phyloP scores from a whole-genome alignment of 306 rosid genomes.

The Gillenia trifoliata region DNA sequence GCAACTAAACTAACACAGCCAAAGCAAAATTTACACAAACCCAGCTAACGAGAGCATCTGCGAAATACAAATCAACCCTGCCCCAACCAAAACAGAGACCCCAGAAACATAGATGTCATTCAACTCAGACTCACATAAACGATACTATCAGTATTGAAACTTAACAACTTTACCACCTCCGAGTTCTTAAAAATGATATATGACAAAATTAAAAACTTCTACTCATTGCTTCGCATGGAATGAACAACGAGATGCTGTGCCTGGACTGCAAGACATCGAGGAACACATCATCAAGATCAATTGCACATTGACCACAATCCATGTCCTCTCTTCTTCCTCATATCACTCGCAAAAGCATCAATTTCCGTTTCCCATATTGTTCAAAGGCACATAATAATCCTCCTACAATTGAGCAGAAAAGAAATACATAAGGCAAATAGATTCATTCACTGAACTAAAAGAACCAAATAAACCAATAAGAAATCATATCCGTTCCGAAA shows the following conservation, averaged over 20 bases:
- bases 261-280: slow-evolving; percentile 18
- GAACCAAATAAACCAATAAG: background rate
- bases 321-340: slow-evolving; percentile 6
- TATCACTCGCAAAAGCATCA: background rate
- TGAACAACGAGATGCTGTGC: slow-evolving; percentile 42
- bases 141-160: slow-evolving; percentile 25
- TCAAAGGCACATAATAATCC: slow-evolving; percentile 17
- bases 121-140: slow-evolving; percentile 24
- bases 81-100: slow-evolving; percentile 26
- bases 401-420: slow-evolving; percentile 11
- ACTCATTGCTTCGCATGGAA: slow-evolving; percentile 34
- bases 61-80: slow-evolving; percentile 16
- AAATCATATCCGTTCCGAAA: background rate
- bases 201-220: slow-evolving; percentile 20
- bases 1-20: slow-evolving; percentile 24
- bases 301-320: background rate
- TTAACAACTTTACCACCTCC: slow-evolving; percentile 25
- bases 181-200: slow-evolving; percentile 19
- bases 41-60: slow-evolving; percentile 18
- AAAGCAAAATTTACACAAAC: slow-evolving; percentile 24
- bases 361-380: slow-evolving; percentile 16
- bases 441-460: background rate
- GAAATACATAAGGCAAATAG: background rate
- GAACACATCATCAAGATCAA: slow-evolving; percentile 16
- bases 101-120: slow-evolving; percentile 16